Evolutionary conservation across 352 stramenopile genomes (phyloP), one percentile per base, ranked within the genome.

Genomic region (Phytophthora europaea): DNA sequence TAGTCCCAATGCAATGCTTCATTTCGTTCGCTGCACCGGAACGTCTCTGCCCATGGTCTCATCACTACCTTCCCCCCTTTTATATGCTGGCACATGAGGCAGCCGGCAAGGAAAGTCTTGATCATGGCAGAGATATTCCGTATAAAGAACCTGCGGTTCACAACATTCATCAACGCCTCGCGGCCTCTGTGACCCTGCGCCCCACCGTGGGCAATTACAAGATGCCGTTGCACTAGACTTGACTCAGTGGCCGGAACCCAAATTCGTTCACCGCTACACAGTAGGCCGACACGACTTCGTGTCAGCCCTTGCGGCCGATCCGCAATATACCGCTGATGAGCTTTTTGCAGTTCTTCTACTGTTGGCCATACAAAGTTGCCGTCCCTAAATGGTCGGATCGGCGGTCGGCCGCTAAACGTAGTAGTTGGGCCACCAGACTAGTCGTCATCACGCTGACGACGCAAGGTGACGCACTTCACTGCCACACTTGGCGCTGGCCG

Each of bases 1-100:
- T 57, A 87, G 28, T 82, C 79, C 48, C 71, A 82, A 10, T 84
- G 76, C 2, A 84, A 33, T 20, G 53, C 66, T 52, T 69, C 63
- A 50, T 87, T 87, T 12, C 62, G 26, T 15, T 68, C 61, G 7
- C 38, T 38, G 20, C 65, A 72, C 2, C 52, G 40, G 38, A 66
- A 61, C 28, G 40, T 57, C 23, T 72, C 57, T 23, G 26, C 40
- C 57, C 48, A 72, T n/a, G 57, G 57, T 31, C 38, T 22, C 1
- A 9, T 47, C 7, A 66, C 31, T 18, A 57, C 33, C 33, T 65
- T 66, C 10, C 48, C 47, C 22, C 28, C 31, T 51, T 59, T 54
- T 4, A 65, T 26, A 57, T 66, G 47, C 34, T 53, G 38, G 40
- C 50, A 72, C 7, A 67, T 22, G 3, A 64, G 40, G 43, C 63